Conservation (phyloP, 2,329 filamentous ascomycete genomes). For the Colletotrichum somersetense region DNA sequence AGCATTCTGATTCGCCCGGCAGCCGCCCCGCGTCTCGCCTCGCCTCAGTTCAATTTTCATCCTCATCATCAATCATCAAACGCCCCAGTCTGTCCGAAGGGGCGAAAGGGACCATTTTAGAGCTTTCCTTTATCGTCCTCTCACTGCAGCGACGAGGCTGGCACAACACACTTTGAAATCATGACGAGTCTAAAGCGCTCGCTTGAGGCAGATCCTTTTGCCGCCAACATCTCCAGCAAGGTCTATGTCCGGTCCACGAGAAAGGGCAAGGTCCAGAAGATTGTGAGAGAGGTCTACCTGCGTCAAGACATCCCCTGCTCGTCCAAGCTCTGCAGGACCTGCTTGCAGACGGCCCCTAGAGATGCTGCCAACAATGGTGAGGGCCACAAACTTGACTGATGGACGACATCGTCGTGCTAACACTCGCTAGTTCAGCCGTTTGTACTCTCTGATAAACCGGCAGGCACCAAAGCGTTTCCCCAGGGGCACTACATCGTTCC, state of each 20-base stretch:
- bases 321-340: conserved; percentile 85
- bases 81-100: conserved; percentile 5
- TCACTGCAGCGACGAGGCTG: conserved; percentile 14
- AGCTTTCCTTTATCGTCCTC: conserved; percentile 1
- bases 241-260: conserved; percentile 95
- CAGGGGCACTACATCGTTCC: conserved; percentile 94
- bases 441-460: conserved; percentile 89
- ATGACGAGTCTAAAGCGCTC: conserved; percentile 77
- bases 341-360: conserved; percentile 79
- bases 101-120: background rate
- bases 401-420: background rate
- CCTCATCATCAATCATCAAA: conserved; percentile 30
- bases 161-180: conserved; percentile 41
- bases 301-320: conserved; percentile 98
- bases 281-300: conserved; percentile 95
- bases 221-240: conserved; percentile 90
- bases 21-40: conserved; percentile 39
- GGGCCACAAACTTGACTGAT: conserved; percentile 41
- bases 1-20: conserved; percentile 41
- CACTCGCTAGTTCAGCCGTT: conserved; percentile 76
- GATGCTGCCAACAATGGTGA: conserved; percentile 84
- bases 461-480: conserved; percentile 84
- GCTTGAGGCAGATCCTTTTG: conserved; percentile 63
- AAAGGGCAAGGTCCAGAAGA: conserved; percentile 98
- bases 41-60: conserved; percentile 33